These are phyloP conservation scores for Aspergillus biplanus DNA, from an alignment of 495 filamentous ascomycete species.

Conservation along the genomic window DNA sequence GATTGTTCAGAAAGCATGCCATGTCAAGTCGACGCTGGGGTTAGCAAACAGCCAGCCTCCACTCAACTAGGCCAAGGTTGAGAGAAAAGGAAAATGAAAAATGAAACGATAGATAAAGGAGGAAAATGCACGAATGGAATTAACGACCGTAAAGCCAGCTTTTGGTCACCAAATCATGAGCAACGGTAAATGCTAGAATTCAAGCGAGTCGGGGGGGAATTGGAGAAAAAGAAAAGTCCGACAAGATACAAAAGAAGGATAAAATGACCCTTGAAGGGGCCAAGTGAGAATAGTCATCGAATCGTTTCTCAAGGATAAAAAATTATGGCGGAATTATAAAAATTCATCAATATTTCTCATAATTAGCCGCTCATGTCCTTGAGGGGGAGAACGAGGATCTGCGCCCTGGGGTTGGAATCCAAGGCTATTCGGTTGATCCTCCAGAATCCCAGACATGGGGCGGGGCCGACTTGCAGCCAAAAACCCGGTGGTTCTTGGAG, in stretches of 20 bases:
- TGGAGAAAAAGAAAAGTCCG: not conserved
- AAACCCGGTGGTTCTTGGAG: conserved; percentile 54
- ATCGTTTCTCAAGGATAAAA: conserved; percentile 32
- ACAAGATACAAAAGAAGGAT: conserved; percentile 24
- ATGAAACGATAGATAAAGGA: conserved; percentile 21
- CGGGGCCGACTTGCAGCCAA: conserved; percentile 42
- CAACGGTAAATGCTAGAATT: conserved; percentile 19
- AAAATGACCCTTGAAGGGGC: conserved; percentile 25
- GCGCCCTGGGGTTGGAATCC: conserved; percentile 37
- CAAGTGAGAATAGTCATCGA: conserved; percentile 38
- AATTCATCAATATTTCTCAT: conserved; percentile 60
- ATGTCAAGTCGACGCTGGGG: conserved; percentile 11
- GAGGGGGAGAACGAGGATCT: conserved; percentile 54
- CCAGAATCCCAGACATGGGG: conserved; percentile 39
- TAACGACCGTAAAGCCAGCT: conserved; percentile 54
- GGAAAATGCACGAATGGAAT: conserved; percentile 6
- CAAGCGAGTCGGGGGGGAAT: not conserved
- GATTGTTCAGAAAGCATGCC: conserved; percentile 27
- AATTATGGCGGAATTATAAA: conserved; percentile 37
- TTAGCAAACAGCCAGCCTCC: not conserved
- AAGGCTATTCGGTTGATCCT: conserved; percentile 31
- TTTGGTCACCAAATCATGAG: conserved; percentile 47
- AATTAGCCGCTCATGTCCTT: conserved; percentile 50
- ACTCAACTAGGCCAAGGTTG: conserved; percentile 6
- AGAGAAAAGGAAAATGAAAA: conserved; percentile 15